phyloP scores from a whole-genome alignment of 2,329 filamentous ascomycete genomes.

The Monilinia fructigena region DNA sequence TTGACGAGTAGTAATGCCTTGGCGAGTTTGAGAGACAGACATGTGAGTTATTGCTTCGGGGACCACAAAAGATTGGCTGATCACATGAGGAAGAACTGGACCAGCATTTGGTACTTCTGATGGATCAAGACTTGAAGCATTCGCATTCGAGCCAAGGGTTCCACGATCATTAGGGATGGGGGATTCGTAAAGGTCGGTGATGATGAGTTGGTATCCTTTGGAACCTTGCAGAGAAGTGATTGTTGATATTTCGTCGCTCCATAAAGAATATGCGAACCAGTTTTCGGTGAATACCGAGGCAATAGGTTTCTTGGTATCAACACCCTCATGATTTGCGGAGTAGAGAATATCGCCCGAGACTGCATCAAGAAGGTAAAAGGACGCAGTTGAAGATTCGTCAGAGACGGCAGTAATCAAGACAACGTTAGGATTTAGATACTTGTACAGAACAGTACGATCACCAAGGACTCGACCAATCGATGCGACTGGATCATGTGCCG shows the following conservation, averaged over 20 bases:
- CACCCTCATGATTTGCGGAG: conserved; percentile 65
- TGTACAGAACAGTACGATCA: conserved; percentile 91
- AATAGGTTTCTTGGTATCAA: conserved; percentile 73
- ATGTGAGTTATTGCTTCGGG: conserved; percentile 76
- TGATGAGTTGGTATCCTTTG: conserved; percentile 81
- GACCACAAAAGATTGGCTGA: conserved; percentile 79
- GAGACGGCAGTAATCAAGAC: conserved; percentile 71
- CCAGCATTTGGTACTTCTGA: conserved; percentile 53
- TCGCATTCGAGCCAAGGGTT: conserved; percentile 64
- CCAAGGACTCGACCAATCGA: conserved; percentile 94
- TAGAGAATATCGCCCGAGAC: conserved; percentile 80
- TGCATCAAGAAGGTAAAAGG: conserved; percentile 79
- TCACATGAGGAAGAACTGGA: conserved; percentile 66
- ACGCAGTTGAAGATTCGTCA: conserved; percentile 57
- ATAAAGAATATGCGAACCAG: conserved; percentile 88
- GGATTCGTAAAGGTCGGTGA: conserved; percentile 90
- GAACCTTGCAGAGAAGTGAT: conserved; percentile 57
- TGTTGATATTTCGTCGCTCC: conserved; percentile 57
- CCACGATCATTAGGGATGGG: conserved; percentile 80
- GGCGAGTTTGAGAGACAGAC: conserved; percentile 81
- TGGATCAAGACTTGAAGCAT: conserved; percentile 76
- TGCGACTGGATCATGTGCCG: conserved; percentile 80
- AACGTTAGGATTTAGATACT: conserved; percentile 89
- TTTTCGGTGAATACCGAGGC: conserved; percentile 85
- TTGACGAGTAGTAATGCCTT: conserved; percentile 84